Evolutionary conservation across 2,329 filamentous ascomycete genomes (phyloP).

Genomic region (Calonectria ilicicola): DNA sequence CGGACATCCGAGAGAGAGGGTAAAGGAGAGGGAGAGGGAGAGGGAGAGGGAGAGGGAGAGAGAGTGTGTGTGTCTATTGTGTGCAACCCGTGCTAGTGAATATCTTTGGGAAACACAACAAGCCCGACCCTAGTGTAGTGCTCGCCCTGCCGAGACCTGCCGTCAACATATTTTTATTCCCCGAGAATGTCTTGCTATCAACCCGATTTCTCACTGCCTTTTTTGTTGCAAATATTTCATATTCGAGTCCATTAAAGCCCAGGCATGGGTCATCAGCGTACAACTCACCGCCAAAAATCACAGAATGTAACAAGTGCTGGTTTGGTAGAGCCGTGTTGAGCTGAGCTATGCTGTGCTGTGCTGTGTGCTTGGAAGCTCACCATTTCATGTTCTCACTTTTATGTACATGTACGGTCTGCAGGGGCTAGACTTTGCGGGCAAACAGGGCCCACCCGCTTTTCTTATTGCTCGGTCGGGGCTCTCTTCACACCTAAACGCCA

Average conservation of each 20-base stretch:
- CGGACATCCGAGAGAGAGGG: background rate
- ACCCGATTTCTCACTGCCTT: background rate
- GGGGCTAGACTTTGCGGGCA: background rate
- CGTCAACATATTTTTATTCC: constrained; percentile 1
- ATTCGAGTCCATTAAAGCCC: too few relatives aligned
- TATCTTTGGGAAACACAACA: background rate
- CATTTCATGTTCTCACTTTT: background rate
- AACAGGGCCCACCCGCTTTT: background rate
- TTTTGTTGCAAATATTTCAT: background rate
- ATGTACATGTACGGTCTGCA: background rate
- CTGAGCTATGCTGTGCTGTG: too few relatives aligned
- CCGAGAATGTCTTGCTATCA: background rate
- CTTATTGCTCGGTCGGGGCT: background rate
- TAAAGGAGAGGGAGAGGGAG: too few relatives aligned
- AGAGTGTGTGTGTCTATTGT: background rate
- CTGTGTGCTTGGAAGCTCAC: background rate
- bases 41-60: too few relatives aligned
- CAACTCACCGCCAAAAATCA: background rate
- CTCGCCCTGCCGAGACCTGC: constrained; percentile 1
- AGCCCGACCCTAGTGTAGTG: background rate
- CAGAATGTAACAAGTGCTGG: background rate
- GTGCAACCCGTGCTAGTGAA: background rate
- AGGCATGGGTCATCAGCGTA: background rate
- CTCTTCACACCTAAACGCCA: constrained; percentile 5
- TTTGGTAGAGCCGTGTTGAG: too few relatives aligned